Evolutionary conservation across 768 basidiomycete species (phyloP).

Genomic region (Lactarius akahatsu): DNA sequence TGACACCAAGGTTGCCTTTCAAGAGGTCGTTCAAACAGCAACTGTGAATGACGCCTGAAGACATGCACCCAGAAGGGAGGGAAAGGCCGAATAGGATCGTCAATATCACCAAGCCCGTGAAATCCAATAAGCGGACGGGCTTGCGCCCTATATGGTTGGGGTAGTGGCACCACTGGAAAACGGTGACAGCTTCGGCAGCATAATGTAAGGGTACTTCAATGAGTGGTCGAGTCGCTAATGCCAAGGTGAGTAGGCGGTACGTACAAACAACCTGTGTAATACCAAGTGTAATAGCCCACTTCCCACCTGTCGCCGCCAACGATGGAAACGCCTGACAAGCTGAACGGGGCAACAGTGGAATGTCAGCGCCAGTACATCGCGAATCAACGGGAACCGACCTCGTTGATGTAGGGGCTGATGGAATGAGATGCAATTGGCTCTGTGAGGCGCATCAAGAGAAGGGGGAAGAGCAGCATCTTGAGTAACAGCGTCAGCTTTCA

Average conservation of each 20-base stretch:
- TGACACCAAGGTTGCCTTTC: slow-evolving; percentile 45
- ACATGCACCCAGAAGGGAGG: slow-evolving; percentile 36
- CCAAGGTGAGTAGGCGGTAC: slow-evolving; percentile 27
- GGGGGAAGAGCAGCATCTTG: slow-evolving; percentile 6
- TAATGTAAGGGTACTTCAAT: slow-evolving; percentile 42
- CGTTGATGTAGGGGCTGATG: slow-evolving; percentile 54
- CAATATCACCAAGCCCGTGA: slow-evolving; percentile 37
- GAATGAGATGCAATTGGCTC: slow-evolving; percentile 18
- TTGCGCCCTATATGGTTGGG: slow-evolving; percentile 52
- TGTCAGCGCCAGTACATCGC: no score
- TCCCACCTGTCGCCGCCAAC: slow-evolving; percentile 46
- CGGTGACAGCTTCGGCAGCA: slow-evolving; percentile 45
- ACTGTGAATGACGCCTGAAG: slow-evolving; percentile 27
- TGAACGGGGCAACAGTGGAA: slow-evolving; percentile 27
- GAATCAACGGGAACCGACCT: slow-evolving; percentile 34
- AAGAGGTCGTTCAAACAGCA: slow-evolving; percentile 18
- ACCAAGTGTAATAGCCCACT: slow-evolving; percentile 54
- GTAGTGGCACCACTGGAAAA: slow-evolving; percentile 47
- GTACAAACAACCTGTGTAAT: slow-evolving; percentile 47
- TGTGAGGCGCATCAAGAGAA: slow-evolving; percentile 14
- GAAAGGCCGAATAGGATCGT: slow-evolving; percentile 41
- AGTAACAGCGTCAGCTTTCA: slow-evolving; percentile 14
- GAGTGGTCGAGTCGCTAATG: background rate
- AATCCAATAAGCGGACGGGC: slow-evolving; percentile 42
- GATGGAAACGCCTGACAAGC: no score